Evolutionary conservation across 2,329 filamentous ascomycete species (phyloP).

Genomic region (Cercospora brassicicola): DNA sequence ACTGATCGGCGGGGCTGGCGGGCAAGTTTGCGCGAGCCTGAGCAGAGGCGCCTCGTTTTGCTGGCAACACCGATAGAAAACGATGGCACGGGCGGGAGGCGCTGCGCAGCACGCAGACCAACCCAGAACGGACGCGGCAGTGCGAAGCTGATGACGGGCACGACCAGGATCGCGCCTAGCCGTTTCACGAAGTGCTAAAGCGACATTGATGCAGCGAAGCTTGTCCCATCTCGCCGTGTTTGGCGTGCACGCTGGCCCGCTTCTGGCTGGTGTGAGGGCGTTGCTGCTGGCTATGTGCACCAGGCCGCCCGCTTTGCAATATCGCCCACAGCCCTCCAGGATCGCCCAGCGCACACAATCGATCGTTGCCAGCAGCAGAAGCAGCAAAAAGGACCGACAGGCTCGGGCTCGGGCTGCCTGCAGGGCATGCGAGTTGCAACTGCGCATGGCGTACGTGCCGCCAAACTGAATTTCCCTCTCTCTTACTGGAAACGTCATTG

Average conservation of each 20-base stretch:
- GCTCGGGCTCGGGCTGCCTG: background rate
- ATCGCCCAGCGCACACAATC: conserved; percentile 2
- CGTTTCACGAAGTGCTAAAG: conserved; percentile 19
- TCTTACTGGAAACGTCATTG: conserved; percentile 15
- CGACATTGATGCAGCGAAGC: conserved; percentile 27
- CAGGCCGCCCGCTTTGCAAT: background rate
- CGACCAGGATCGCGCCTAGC: conserved; percentile 10
- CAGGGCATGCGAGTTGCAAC: background rate
- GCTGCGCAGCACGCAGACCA: background rate
- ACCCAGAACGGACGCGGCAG: background rate
- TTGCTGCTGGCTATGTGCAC: background rate
- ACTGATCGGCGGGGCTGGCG: background rate
- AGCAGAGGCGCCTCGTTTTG: background rate
- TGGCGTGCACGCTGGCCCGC: conserved; percentile 14
- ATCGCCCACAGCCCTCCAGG: background rate
- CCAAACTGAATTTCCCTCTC: background rate
- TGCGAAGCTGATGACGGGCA: background rate
- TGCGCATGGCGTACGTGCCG: conserved; percentile 4
- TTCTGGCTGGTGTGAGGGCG: conserved; percentile 6
- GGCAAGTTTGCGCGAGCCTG: conserved; percentile 12
- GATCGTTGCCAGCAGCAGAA: conserved; percentile 4
- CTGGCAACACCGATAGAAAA: background rate
- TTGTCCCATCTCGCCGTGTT: conserved; percentile 23
- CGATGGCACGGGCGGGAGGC: background rate
- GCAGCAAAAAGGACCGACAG: conserved; percentile 6